These are phyloP conservation scores for Salisapilia sapeloensis DNA, from an alignment of 352 stramenopile genomes.

Conservation along the genomic window DNA sequence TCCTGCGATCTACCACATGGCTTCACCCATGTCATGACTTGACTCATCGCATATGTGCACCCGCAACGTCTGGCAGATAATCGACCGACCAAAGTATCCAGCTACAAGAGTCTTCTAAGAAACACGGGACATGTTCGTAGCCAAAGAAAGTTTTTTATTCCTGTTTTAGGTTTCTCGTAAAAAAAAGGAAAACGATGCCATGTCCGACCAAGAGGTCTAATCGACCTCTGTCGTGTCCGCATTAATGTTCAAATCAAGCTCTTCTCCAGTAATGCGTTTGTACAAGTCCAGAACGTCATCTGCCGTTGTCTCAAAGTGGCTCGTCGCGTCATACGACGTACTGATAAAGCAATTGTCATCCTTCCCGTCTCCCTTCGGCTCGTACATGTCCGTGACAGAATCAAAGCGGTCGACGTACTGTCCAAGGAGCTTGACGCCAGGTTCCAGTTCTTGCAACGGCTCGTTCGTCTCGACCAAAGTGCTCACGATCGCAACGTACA, in stretches of 20 bases:
- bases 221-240: constrained; percentile 90
- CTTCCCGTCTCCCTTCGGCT: constrained; percentile 82
- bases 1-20: too few species aligned
- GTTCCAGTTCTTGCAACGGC: constrained; percentile 89
- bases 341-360: constrained; percentile 97
- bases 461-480: constrained; percentile 95
- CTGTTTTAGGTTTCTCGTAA: too few species aligned
- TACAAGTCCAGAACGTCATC: constrained; percentile 96
- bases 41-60: too few species aligned
- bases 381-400: constrained; percentile 89
- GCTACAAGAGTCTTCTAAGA: too few species aligned
- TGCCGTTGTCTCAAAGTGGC: constrained; percentile 96
- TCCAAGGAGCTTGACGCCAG: constrained; percentile 91
- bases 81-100: too few species aligned
- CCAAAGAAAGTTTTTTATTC: too few species aligned
- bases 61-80: too few species aligned
- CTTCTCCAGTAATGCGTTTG: constrained; percentile 94
- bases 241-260: constrained; percentile 97
- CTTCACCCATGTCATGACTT: too few species aligned
- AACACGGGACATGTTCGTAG: too few species aligned
- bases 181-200: too few species aligned
- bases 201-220: too few species aligned
- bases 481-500: constrained; percentile 98
- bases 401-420: constrained; percentile 96
- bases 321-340: constrained; percentile 82